Evolutionary conservation across 2,329 filamentous ascomycete species (phyloP).

Genomic region (Cladosporium sp.): DNA sequence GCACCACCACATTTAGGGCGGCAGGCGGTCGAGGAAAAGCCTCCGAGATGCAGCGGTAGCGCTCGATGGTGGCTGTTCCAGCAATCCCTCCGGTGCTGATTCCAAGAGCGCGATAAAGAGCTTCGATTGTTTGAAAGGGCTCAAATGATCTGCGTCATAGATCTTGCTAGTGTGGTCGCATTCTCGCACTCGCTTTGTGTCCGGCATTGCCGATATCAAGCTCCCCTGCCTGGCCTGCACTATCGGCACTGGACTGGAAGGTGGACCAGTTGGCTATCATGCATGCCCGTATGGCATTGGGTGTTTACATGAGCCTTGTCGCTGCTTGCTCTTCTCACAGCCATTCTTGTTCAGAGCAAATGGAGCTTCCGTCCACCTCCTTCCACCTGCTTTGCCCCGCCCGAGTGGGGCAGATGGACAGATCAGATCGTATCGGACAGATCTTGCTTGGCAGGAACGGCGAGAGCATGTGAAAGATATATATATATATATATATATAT

Average conservation of each 20-base stretch:
- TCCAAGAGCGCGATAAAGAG: not conserved
- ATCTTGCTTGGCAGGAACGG: conserved; percentile 8
- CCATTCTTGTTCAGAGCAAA: not conserved
- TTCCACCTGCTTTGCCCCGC: conserved; percentile 7
- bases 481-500: no score
- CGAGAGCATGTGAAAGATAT: not conserved
- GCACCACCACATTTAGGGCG: not conserved
- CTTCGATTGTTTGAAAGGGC: not conserved
- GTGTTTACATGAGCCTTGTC: not conserved
- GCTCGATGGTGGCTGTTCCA: not conserved
- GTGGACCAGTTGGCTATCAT: no score
- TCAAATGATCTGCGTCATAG: conserved; percentile 19
- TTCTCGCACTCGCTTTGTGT: conserved; percentile 7
- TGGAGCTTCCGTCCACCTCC: not conserved
- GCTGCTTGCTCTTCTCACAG: not conserved
- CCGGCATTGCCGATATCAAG: not conserved
- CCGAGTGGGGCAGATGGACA: conserved; percentile 1
- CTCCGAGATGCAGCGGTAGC: not conserved
- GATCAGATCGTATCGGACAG: not conserved
- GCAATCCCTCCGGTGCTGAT: not conserved
- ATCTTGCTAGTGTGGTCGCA: conserved; percentile 9
- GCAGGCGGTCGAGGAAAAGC: not conserved
- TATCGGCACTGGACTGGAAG: not conserved
- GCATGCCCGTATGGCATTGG: not conserved
- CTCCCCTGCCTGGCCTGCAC: not conserved